These are phyloP conservation scores for Raffaelea deltoideospora DNA, from an alignment of 2,329 filamentous ascomycete species.

Conservation along the genomic window DNA sequence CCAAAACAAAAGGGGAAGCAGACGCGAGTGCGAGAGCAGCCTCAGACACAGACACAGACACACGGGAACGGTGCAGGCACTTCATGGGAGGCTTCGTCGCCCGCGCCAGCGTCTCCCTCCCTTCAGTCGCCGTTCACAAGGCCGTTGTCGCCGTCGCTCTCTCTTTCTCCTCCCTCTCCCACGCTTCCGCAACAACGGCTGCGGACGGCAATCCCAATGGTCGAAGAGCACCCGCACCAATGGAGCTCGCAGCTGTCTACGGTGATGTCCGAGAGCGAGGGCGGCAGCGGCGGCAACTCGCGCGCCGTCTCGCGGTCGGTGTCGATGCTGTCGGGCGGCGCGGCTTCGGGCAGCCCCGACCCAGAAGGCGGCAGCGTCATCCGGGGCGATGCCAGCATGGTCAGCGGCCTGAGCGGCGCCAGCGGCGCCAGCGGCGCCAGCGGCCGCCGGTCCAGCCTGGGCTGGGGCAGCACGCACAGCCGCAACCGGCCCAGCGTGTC, in stretches of 20 bases:
- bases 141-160: background rate
- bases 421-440: slow-evolving; percentile 2
- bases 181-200: slow-evolving; percentile 4
- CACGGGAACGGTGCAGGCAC: no score
- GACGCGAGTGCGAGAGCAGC: no score
- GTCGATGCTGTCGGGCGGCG: slow-evolving; percentile 25
- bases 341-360: background rate
- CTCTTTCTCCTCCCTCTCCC: slow-evolving; percentile 5
- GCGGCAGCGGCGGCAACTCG: slow-evolving; percentile 24
- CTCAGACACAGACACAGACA: no score
- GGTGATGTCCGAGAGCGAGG: slow-evolving; percentile 47
- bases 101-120: background rate
- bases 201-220: slow-evolving; percentile 23
- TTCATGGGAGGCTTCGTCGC: background rate
- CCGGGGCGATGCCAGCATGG: slow-evolving; percentile 15
- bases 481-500: slow-evolving; percentile 42
- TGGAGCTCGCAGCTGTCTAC: slow-evolving; percentile 52
- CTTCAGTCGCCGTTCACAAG: slow-evolving; percentile 1
- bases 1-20: no score
- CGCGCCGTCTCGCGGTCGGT: slow-evolving; percentile 31
- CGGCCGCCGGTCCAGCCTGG: slow-evolving; percentile 27
- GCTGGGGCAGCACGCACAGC: slow-evolving; percentile 32
- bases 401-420: slow-evolving; percentile 12
- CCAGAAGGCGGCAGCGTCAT: slow-evolving; percentile 11
- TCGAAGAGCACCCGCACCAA: slow-evolving; percentile 36